Percentiles rank a stretch among this genome's conserved stretches.
Conservation (phyloP, 495 filamentous ascomycete species). For the Aspergillus cavernicola region DNA sequence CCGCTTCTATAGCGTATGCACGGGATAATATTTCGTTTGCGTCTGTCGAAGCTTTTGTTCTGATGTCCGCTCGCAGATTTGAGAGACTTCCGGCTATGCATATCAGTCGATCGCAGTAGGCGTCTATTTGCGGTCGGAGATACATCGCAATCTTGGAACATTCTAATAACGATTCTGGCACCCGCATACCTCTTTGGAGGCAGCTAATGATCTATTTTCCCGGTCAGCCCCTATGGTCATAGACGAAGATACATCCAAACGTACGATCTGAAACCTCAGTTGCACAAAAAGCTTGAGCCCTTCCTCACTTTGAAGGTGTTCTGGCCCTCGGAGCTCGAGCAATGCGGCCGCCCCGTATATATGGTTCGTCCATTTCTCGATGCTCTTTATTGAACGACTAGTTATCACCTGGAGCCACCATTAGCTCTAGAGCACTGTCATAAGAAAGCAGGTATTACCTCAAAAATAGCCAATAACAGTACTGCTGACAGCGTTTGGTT, state of each 20-base stretch:
- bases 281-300: constrained; percentile 56
- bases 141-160: constrained; percentile 33
- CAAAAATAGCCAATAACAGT: constrained; percentile 52
- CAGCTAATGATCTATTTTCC: constrained; percentile 36
- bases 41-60: constrained; percentile 31
- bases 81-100: constrained; percentile 41
- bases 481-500: constrained; percentile 61
- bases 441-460: constrained; percentile 30
- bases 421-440: not conserved
- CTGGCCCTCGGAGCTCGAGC: constrained; percentile 51
- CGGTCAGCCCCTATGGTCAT: not conserved
- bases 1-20: constrained; percentile 48
- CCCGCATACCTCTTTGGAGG: constrained; percentile 32
- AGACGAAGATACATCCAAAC: constrained; percentile 5
- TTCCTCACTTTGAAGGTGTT: constrained; percentile 53
- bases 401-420: constrained; percentile 41
- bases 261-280: constrained; percentile 47
- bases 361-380: constrained; percentile 56
- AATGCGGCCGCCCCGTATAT: constrained; percentile 56
- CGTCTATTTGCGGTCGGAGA: constrained; percentile 30
- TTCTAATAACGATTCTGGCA: constrained; percentile 34
- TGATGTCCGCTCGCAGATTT: constrained; percentile 44
- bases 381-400: constrained; percentile 39
- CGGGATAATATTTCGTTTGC: constrained; percentile 41
- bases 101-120: constrained; percentile 34